Evolutionary conservation across 2,329 filamentous ascomycete species (phyloP), one percentile per base, ranked within the genome.

Genomic region (Fusarium devonianum): DNA sequence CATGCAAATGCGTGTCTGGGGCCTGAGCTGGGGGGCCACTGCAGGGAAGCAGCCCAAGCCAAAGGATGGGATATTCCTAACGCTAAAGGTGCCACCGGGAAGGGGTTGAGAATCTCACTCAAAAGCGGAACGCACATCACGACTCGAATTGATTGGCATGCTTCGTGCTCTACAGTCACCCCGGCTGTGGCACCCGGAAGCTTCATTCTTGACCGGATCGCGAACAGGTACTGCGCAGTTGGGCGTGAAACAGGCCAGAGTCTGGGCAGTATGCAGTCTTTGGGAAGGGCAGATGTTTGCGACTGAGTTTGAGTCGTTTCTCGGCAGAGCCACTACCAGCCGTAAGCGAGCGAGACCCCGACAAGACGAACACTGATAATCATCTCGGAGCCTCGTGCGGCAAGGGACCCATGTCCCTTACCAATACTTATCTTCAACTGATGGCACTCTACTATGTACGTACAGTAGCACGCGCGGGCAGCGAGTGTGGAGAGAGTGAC

Each of bases 71-170:
- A 60, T 44, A 65, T 63, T 50, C 59, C 48, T 62, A 56, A 46
- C 53, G 51, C 60, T 63, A 53, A 64, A 65, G 41, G 62, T 64
- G 51, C 60, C 58, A 56, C 55, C 44, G 30, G 40, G 56, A 60
- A 65, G 49, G 63, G 53, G 63, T 60, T 60, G 60, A 53, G 46
- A 65, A 65, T 59, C 58, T 63, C 54, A 63, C 62, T 48, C 48
- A 58, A n/a, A n/a, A 47, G 58, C 60, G 62, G 60, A 58, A 65
- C 64, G 58, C 45, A 56, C 60, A 65, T 62, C 62, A 62, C 53
- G 54, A 39, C 50, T 50, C 52, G 39, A 51, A 35, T 54, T 56
- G 43, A 63, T 64, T 66, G 52, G 60, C 60, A 66, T 65, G 55
- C 49, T 49, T 41, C 18, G 32, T 17, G 12, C 26, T 18, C 42